Percentiles rank a stretch among this genome's conserved stretches.
These are phyloP conservation scores for Byssoonygena ceratinophila DNA, from an alignment of 2,329 filamentous ascomycete species.

Conservation along the genomic window DNA sequence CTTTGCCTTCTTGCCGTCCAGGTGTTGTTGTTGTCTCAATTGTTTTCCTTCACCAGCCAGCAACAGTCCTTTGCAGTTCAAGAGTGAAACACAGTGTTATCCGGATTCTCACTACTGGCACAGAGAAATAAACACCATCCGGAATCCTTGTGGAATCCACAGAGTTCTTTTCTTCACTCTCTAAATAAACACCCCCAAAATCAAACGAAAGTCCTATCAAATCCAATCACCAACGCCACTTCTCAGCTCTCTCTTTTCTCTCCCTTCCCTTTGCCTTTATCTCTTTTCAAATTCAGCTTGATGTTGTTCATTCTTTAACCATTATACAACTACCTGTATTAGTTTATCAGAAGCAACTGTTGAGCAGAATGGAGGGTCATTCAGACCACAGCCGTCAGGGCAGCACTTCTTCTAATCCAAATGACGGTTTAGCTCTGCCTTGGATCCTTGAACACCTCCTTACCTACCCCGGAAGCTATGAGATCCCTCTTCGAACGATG, in stretches of 20 bases:
- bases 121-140: not conserved
- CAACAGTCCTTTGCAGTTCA: not conserved
- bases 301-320: constrained; percentile 10
- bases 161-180: not conserved
- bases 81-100: not conserved
- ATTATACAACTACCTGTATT: not conserved
- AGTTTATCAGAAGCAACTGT: not conserved
- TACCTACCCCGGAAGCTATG: constrained; percentile 52
- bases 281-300: constrained; percentile 3
- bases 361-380: not conserved
- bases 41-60: not conserved
- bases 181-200: constrained; percentile 10
- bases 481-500: constrained; percentile 57
- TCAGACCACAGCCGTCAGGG: constrained; percentile 1
- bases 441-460: constrained; percentile 52
- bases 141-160: not conserved
- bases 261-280: not conserved
- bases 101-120: not conserved
- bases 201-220: not conserved
- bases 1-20: not conserved
- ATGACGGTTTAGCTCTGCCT: constrained; percentile 35
- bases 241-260: not conserved
- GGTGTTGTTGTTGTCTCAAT: not conserved
- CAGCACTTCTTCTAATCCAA: constrained; percentile 3
- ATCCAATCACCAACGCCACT: not conserved